Evolutionary conservation across 31 red algal genomes (phyloP), one percentile per base, ranked within the genome.

Genomic region (Porphyra umbilicalis): DNA sequence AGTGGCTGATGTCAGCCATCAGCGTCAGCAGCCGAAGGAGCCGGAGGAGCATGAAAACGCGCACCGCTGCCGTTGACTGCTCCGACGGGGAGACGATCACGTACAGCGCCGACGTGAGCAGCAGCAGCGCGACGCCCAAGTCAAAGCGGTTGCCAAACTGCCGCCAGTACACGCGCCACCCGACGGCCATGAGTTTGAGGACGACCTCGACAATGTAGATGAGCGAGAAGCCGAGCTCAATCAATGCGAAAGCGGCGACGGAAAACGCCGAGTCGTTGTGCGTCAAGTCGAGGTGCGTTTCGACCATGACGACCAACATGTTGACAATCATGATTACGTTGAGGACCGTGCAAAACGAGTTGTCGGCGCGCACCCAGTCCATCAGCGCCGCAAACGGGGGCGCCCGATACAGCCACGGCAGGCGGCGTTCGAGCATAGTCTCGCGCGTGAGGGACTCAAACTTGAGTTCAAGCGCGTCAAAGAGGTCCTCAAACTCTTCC

Each of bases 91-190:
- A 85, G 14, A 77, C 75, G 16, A 95, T 37, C 33, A 87, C 81
- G 77, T 85, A 95, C 32, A 88, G 38, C 10, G 92, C 79, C 18
- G 80, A 85, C 32, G 38, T 77, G 13, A 95, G 68, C 46, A 95
- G 80, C 29, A 90, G 35, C 87, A 85, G 88, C 36, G 86, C 85
- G 33, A 88, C 88, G 20, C 37, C 33, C 39, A 90, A 95, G 77
- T 95, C 92, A 76, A 90, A 95, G 25, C 87, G 92, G 79, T 95
- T 95, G 39, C 87, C 92, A 39, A 76, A 79, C 57, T 87, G 83
- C 38, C 87, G 80, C 92, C 92, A 95, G 81, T 95, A 95, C 0
- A 77, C 82, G 38, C 87, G 82, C 35, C 90, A 90, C 33, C 92
- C 88, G 76, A 84, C 77, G 36, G 85, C 85, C 38, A 79, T 31